Percentiles rank a stretch among this genome's conserved stretches.
phyloP scores from a whole-genome alignment of 495 filamentous ascomycete genomes.

The Penicillium nucicola region DNA sequence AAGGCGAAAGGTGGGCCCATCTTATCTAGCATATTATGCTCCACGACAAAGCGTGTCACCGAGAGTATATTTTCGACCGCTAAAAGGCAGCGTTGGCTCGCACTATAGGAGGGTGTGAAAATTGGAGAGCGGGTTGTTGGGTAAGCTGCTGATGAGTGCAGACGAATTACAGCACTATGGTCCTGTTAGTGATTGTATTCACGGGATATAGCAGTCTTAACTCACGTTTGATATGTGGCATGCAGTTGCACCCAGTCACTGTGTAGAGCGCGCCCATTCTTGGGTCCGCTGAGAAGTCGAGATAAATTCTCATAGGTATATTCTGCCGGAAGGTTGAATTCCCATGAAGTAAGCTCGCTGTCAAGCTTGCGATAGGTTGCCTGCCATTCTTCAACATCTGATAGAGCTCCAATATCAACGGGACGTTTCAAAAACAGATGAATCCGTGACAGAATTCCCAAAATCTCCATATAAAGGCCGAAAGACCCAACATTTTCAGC shows the following conservation, averaged over 20 bases:
- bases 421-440: constrained; percentile 83
- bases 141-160: constrained; percentile 91
- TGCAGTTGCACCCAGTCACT: constrained; percentile 91
- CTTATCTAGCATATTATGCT: constrained; percentile 69
- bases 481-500: constrained; percentile 83
- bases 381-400: constrained; percentile 88
- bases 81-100: constrained; percentile 72
- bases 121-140: constrained; percentile 81
- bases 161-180: constrained; percentile 73
- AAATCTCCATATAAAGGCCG: constrained; percentile 79
- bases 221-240: constrained; percentile 68
- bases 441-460: constrained; percentile 80
- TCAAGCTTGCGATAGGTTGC: constrained; percentile 80
- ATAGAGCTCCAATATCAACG: constrained; percentile 78
- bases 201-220: not conserved
- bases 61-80: constrained; percentile 82
- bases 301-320: constrained; percentile 70
- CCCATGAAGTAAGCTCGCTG: constrained; percentile 73
- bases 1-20: constrained; percentile 88
- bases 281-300: constrained; percentile 61
- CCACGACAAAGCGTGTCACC: constrained; percentile 69
- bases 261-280: constrained; percentile 63
- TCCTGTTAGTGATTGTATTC: constrained; percentile 9
- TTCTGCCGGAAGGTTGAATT: constrained; percentile 74
- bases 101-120: constrained; percentile 80